phyloP scores from a whole-genome alignment of 2,329 filamentous ascomycete species.

The Graphilbum sp. region DNA sequence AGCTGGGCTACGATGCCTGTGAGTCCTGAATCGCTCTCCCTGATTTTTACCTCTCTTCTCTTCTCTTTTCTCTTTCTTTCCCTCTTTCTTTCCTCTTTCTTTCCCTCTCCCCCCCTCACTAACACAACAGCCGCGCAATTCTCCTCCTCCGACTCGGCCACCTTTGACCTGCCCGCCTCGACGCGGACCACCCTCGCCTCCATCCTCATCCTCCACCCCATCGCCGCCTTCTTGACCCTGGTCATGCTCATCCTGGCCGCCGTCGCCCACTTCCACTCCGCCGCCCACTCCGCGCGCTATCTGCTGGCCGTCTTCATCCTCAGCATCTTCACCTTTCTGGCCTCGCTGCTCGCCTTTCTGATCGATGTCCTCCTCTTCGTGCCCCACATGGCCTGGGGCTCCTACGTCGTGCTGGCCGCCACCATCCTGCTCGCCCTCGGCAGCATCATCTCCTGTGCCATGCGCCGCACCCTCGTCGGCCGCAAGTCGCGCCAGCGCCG shows the following conservation, averaged over 20 bases:
- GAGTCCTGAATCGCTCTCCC: constrained; percentile 25
- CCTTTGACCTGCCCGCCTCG: constrained; percentile 39
- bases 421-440: constrained; percentile 72
- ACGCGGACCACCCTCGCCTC: constrained; percentile 55
- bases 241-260: constrained; percentile 68
- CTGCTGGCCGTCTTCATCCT: constrained; percentile 75
- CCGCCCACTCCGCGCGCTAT: constrained; percentile 80
- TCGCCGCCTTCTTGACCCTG: constrained; percentile 74
- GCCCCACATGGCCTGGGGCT: constrained; percentile 84
- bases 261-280: constrained; percentile 70
- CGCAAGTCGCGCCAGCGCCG: constrained; percentile 85
- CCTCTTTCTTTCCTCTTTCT: neutral
- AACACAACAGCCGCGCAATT: constrained; percentile 4
- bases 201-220: constrained; percentile 82
- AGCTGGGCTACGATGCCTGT: constrained; percentile 80
- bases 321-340: constrained; percentile 67
- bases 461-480: constrained; percentile 82
- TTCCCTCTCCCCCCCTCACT: neutral
- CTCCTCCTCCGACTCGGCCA: constrained; percentile 12
- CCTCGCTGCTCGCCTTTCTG: constrained; percentile 69
- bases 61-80: neutral
- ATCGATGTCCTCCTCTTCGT: constrained; percentile 91
- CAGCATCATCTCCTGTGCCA: constrained; percentile 78
- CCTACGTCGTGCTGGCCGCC: constrained; percentile 80
- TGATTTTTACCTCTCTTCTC: neutral